These are phyloP conservation scores for Candida ascalaphidarum DNA, from an alignment of 805 yeast species.

Conservation along the genomic window DNA sequence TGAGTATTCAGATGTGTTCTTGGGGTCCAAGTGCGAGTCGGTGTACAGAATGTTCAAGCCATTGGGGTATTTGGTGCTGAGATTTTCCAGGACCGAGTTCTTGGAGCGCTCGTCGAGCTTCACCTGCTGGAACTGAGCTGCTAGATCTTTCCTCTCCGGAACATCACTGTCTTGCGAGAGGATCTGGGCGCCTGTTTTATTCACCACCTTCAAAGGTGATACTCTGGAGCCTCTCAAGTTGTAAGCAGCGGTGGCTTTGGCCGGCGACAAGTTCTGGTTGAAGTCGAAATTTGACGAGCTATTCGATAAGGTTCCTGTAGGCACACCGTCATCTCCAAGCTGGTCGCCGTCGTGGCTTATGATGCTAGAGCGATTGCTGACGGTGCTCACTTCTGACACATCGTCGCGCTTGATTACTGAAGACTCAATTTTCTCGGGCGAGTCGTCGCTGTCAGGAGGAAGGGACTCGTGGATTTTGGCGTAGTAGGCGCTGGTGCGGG, in stretches of 20 bases:
- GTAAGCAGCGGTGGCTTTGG: conserved; percentile 2
- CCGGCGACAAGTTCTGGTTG: conserved; percentile 2
- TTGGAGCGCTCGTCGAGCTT: conserved; percentile 9
- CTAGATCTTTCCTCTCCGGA: conserved; percentile 19
- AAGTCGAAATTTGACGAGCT: conserved; percentile 4
- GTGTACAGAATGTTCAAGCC: conserved; percentile 17
- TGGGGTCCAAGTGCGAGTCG: conserved; percentile 10
- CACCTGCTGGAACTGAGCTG: conserved; percentile 9
- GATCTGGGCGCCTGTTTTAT: too few species aligned
- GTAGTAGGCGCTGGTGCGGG: conserved; percentile 23
- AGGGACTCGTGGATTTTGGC: conserved; percentile 18
- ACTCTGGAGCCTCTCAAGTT: conserved; percentile 10
- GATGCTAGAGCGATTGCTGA: conserved; percentile 17
- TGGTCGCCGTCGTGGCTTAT: conserved; percentile 7
- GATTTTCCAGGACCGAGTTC: conserved; percentile 4
- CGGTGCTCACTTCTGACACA: conserved; percentile 12
- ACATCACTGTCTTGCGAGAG: conserved; percentile 9
- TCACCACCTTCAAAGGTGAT: conserved; percentile 9
- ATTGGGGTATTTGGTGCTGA: conserved; percentile 7
- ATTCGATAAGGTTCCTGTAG: too few species aligned
- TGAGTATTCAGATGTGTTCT: conserved; percentile 2
- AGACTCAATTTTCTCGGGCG: too few species aligned
- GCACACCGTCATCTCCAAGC: neutral
- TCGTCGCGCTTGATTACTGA: conserved; percentile 5
- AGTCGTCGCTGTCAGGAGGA: conserved; percentile 5